Evolutionary conservation across 495 filamentous ascomycete species (phyloP).

Genomic region (Hypoxylon intermedium): DNA sequence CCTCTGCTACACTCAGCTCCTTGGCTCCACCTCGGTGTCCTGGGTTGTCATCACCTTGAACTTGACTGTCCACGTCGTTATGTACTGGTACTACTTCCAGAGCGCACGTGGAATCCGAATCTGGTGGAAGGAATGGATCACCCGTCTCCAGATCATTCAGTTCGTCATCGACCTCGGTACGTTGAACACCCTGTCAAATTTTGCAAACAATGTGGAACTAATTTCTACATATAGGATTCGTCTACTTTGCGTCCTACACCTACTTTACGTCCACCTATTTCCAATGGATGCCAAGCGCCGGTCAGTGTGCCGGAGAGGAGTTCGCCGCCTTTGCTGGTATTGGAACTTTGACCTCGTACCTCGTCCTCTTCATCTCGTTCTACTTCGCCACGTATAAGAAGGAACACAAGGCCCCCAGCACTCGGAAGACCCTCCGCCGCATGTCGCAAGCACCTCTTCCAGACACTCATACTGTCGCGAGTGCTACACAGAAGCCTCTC

Average conservation of each 20-base stretch:
- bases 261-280: constrained; percentile 96
- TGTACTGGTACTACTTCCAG: constrained; percentile 85
- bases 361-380: constrained; percentile 98
- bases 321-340: constrained; percentile 96
- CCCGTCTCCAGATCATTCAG: constrained; percentile 82
- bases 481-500: constrained; percentile 44
- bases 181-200: neutral
- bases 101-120: constrained; percentile 79
- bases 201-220: constrained; percentile 19
- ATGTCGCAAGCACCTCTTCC: constrained; percentile 63
- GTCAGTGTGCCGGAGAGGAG: constrained; percentile 93
- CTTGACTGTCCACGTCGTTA: constrained; percentile 78
- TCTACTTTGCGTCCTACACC: constrained; percentile 95
- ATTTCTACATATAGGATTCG: constrained; percentile 67
- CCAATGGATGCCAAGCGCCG: constrained; percentile 78
- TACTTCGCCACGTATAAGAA: constrained; percentile 98
- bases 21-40: constrained; percentile 77
- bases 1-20: constrained; percentile 84
- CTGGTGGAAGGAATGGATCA: constrained; percentile 94
- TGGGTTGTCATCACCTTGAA: constrained; percentile 83
- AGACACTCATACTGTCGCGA: constrained; percentile 53
- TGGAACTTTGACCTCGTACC: constrained; percentile 88
- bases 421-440: constrained; percentile 62
- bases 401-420: constrained; percentile 67
- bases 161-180: constrained; percentile 72